Base-by-base conservation (phyloP, 176 grass and related monocot species). In the Oryza meyeriana region DNA sequence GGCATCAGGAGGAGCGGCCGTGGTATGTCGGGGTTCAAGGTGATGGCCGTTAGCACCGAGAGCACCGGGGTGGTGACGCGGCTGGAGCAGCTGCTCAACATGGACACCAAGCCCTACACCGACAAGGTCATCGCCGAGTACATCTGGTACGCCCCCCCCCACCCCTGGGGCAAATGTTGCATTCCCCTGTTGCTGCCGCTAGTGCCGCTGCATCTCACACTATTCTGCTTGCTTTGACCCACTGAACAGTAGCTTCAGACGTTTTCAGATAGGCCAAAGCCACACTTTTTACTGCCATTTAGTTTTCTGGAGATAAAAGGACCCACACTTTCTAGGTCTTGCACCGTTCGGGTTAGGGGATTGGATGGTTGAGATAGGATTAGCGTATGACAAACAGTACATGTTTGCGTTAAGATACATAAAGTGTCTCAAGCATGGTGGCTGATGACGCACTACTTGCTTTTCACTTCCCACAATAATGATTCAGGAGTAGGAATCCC, bases 51-150 rank as follows among this genome's bases (percentile, higher is more conserved):
- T 13, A 88, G 87, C 79, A 84, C 89, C 20, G 83, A 67, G 17
- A 80, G 27, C 72, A 78, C 82, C 71, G 93, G 97, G 16, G 80
- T 88, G 20, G 91, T 99, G 58, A 72, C 91, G 24, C 87, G 97
- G 78, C 75, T 99, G 50, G 89, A 99, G 76, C 85, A 95, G 79
- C 72, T 99, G 65, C 97, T 99, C 75, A 93, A 94, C 80, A 79
- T 99, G 97, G 97, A 99, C 87, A 99, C 78, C 80, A 85, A 71
- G 29, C 87, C 89, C 58, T 92, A 67, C 87, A 95, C 90, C 61
- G 87, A 95, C 89, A 98, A 77, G 79, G 71, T 95, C 73, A 95
- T 98, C 65, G 95, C 95, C 1, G 95, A 98, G 82, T 98, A 98
- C 88, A 93, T 98, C 79, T 98, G 95, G 95, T 98, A 90, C 63